These are phyloP conservation scores for Nemophila menziesii DNA, from an alignment of 257 asterid genomes.

Conservation along the genomic window DNA sequence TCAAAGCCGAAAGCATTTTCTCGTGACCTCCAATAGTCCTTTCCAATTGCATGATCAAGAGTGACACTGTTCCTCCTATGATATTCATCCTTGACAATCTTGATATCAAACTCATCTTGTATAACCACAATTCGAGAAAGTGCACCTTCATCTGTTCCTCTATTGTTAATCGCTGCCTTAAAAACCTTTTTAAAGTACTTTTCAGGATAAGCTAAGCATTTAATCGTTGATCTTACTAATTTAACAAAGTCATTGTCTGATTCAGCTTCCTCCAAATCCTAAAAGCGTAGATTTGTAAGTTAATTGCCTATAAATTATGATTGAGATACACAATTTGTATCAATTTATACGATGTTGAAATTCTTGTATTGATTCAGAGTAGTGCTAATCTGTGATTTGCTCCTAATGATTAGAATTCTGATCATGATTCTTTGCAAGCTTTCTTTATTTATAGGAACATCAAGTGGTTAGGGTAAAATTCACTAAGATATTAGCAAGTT, in stretches of 20 bases:
- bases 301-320: too few species aligned
- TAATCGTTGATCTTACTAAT: conserved; percentile 44
- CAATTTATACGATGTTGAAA: conserved; percentile 25
- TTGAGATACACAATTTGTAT: too few species aligned
- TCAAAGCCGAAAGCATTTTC: conserved; percentile 62
- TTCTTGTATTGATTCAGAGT: conserved; percentile 79
- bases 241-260: conserved; percentile 61
- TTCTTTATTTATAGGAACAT: too few species aligned
- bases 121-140: conserved; percentile 68
- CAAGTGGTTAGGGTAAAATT: too few species aligned
- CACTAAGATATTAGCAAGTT: too few species aligned
- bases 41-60: conserved; percentile 55
- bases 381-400: conserved; percentile 83
- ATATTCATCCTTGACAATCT: conserved; percentile 42
- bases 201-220: conserved; percentile 63
- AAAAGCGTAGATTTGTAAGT: conserved; percentile 6
- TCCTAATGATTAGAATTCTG: conserved; percentile 74
- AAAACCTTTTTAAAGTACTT: conserved; percentile 67
- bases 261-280: conserved; percentile 76
- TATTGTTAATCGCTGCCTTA: conserved; percentile 49
- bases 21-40: conserved; percentile 91
- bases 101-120: conserved; percentile 80
- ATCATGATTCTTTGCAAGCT: too few species aligned
- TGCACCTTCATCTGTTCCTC: conserved; percentile 78
- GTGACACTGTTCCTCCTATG: conserved; percentile 69